These are phyloP conservation scores for Metschnikowia koreensis DNA, from an alignment of 805 yeast genomes.

Conservation along the genomic window DNA sequence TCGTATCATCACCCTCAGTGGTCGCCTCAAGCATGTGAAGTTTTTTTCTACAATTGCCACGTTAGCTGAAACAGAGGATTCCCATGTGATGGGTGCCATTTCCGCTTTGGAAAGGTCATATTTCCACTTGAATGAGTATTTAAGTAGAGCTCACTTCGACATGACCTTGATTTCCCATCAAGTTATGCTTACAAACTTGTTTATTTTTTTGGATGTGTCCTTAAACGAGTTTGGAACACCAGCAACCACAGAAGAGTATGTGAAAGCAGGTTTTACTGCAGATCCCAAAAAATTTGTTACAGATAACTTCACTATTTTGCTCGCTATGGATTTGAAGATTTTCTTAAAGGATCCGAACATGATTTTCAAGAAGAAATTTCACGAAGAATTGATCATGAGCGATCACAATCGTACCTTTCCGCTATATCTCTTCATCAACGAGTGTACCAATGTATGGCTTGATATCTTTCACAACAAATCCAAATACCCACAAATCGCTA, in stretches of 20 bases:
- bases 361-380: constrained; percentile 58
- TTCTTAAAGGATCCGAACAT: constrained; percentile 57
- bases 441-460: constrained; percentile 37
- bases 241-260: constrained; percentile 43
- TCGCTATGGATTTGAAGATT: constrained; percentile 52
- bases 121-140: constrained; percentile 35
- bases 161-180: constrained; percentile 39
- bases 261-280: constrained; percentile 47
- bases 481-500: constrained; percentile 38
- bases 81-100: constrained; percentile 29
- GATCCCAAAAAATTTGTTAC: constrained; percentile 43
- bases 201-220: constrained; percentile 37
- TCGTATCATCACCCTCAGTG: constrained; percentile 44
- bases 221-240: constrained; percentile 43
- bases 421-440: constrained; percentile 37
- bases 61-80: constrained; percentile 39
- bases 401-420: constrained; percentile 51
- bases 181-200: constrained; percentile 39
- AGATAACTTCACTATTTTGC: constrained; percentile 46
- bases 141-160: constrained; percentile 36
- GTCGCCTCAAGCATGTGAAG: constrained; percentile 46
- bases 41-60: constrained; percentile 45
- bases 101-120: constrained; percentile 32
- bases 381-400: constrained; percentile 65
- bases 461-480: constrained; percentile 28